Evolutionary conservation across 768 basidiomycete species (phyloP), one percentile per base, ranked within the genome.

Genomic region (Mycena crocata): DNA sequence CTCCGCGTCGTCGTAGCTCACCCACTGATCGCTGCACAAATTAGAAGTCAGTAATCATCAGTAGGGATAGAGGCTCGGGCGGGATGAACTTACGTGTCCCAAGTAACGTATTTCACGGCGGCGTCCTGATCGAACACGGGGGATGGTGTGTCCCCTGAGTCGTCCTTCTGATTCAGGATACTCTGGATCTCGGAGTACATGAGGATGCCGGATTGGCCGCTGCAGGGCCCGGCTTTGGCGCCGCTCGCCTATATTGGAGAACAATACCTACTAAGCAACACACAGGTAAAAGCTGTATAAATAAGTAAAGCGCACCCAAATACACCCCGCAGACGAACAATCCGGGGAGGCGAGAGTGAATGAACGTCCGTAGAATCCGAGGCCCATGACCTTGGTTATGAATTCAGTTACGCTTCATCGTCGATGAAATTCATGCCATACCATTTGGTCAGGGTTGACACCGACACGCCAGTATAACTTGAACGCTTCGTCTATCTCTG

Each of bases 361-460:
- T 2, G 73, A 75, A n/a, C 74, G 68, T 1, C 74, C 75, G 51
- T 76, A 77, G 59, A 76, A 77, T 7, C 74, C 75, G 19, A 74
- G 17, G 7, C 73, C 73, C 51, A 74, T 59, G 7, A 75, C 73
- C 46, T 42, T 31, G 21, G 13, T 2, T 10, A 21, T 60, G 23
- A 19, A 42, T 35, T 62, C 30, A 52, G 56, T 13, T 14, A 46
- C 3, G 12, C 24, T 14, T 26, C 40, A 21, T 19, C 9, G 21
- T 8, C 10, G 4, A 5, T 7, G 12, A 21, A 19, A 8, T 13
- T 42, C 17, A 19, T 9, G 5, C 14, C 7, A 4, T 37, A 62
- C 60, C 57, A 77, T 73, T 34, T 75, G 71, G 19, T 30, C 59
- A 0, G 73, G 73, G 24, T 74, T 59, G 31, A 75, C 62, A 24